Base-by-base conservation (phyloP, 139 green algal species). In the Dunaliella primolecta region DNA sequence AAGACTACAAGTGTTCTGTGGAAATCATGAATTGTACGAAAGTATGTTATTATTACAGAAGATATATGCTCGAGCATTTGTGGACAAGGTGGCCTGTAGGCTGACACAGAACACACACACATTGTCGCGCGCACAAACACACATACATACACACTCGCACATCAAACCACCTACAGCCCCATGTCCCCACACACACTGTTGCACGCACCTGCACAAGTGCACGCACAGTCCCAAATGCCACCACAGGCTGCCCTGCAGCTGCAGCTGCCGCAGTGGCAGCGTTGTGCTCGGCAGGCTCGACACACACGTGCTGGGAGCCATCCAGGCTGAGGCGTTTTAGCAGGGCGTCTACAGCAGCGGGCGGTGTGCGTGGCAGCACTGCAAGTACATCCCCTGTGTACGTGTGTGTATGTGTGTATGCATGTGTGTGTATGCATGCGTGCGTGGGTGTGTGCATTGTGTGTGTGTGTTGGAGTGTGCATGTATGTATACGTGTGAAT, bases 321-420 rank as follows among this genome's bases (percentile, higher is more conserved):
- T 94, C 84, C 37, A 95, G 80, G 0, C 88, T 88, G n/a, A 92
- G 78, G 0, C 91, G 89, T 27, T 77, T 23, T 34, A 94, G 79
- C 1, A 97, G 88, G 0, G 83, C 82, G 33, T 85, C 80, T 30
- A 89, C 80, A 20, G 25, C 55, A 7, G 56, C 56, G 0, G 21
- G 24, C 2, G 83, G 21, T 0, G 83, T 86, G 55, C 86, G 82
- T 1, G 96, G 96, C 64, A 95, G 81, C 0, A 98, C 87, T 1
- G 92, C 89, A 38, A 98, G 82, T 24, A 96, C 77, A 81, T 98
- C 96, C 1, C 80, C 80, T 84, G 46, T 64, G 46, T 64, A 15
- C 15, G 46, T 64, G 46, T 64, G 46, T 64, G 46, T 64, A 64
- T 15, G 46, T 15, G 46, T 64, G 46, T 64, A 64, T 7, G 46